These are phyloP conservation scores for Microsporum canis DNA, from an alignment of 2,329 filamentous ascomycete genomes.

Conservation along the genomic window DNA sequence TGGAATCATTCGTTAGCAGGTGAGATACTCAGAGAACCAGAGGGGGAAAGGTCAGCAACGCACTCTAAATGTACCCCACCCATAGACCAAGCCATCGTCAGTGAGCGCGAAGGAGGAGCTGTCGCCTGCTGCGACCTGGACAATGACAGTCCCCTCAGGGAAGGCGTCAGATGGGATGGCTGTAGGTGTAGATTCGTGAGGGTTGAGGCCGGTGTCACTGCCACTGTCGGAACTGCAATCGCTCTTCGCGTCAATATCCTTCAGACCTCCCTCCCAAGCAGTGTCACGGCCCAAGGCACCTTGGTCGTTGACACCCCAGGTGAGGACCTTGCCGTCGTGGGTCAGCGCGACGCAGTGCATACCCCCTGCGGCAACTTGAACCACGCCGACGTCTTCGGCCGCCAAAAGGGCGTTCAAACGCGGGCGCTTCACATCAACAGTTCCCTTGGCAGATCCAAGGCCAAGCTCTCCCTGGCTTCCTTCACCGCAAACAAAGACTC, in stretches of 20 bases:
- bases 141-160: slow-evolving; percentile 44
- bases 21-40: slow-evolving; percentile 6
- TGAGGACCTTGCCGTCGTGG: slow-evolving; percentile 67
- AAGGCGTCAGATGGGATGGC: slow-evolving; percentile 40
- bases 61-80: slow-evolving; percentile 52
- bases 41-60: slow-evolving; percentile 18
- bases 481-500: slow-evolving; percentile 72
- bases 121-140: slow-evolving; percentile 48
- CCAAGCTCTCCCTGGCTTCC: slow-evolving; percentile 73
- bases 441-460: slow-evolving; percentile 54
- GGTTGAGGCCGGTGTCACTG: slow-evolving; percentile 44
- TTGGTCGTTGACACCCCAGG: slow-evolving; percentile 82
- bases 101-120: slow-evolving; percentile 50
- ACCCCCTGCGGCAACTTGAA: slow-evolving; percentile 65
- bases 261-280: slow-evolving; percentile 51
- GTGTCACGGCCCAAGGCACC: slow-evolving; percentile 69
- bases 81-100: slow-evolving; percentile 49
- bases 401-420: slow-evolving; percentile 54
- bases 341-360: slow-evolving; percentile 74
- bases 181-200: slow-evolving; percentile 44
- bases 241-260: slow-evolving; percentile 44
- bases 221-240: slow-evolving; percentile 42
- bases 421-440: slow-evolving; percentile 63
- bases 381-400: slow-evolving; percentile 50
- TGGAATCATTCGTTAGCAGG: neutral